These are phyloP conservation scores for Eimeria brunetti DNA, from an alignment of 169 alveolate genomes.

Conservation along the genomic window DNA sequence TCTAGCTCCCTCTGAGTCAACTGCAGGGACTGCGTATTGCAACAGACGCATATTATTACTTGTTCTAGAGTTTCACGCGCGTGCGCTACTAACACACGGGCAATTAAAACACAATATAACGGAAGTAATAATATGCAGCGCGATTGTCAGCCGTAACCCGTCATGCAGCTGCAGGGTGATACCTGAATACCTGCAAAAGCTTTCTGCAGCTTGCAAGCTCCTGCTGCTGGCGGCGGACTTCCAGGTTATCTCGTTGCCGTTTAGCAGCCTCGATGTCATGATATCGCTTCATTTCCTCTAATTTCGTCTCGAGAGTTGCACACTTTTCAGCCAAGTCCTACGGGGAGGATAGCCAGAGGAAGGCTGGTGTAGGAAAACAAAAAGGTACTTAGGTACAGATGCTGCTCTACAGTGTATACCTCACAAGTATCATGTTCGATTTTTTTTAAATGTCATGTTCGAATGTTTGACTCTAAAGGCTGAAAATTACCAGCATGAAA, in stretches of 20 bases:
- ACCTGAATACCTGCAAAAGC: conserved; percentile 15
- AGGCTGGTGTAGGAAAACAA: background rate
- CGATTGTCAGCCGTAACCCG: background rate
- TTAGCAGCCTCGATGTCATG: conserved; percentile 43
- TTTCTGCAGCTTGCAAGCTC: conserved; percentile 40
- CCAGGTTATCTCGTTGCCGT: conserved; percentile 16
- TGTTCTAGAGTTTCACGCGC: background rate
- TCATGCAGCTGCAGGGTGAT: background rate
- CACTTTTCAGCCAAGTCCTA: conserved; percentile 57
- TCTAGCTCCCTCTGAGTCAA: conserved; percentile 36
- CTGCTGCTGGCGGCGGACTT: conserved; percentile 55
- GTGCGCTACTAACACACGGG: background rate
- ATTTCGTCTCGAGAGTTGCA: conserved; percentile 13
- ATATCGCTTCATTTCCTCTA: conserved; percentile 3
- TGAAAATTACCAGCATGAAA: too few species aligned
- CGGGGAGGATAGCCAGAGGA: background rate
- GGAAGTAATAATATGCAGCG: background rate
- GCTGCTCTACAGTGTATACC: too few species aligned
- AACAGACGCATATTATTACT: background rate
- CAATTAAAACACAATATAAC: background rate
- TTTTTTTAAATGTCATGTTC: too few species aligned
- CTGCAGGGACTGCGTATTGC: conserved; percentile 32
- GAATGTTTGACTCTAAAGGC: too few species aligned
- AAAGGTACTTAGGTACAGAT: too few species aligned
- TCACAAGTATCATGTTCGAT: too few species aligned